These are phyloP conservation scores for Tulasnella sp. DNA, from an alignment of 768 basidiomycete species.

Conservation along the genomic window DNA sequence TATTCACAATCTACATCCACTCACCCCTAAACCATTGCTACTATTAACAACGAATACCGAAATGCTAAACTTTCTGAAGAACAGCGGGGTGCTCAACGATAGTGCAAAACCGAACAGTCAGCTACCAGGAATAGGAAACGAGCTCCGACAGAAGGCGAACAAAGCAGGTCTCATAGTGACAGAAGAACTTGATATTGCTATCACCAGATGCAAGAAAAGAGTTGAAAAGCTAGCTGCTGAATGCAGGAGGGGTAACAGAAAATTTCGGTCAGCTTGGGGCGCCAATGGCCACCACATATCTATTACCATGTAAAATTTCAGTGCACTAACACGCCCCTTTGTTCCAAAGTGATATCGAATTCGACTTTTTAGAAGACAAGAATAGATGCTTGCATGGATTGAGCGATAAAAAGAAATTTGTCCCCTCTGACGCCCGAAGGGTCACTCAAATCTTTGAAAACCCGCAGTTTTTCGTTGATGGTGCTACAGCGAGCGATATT, in stretches of 20 bases:
- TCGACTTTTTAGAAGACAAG: conserved; percentile 37
- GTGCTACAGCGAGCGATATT: conserved; percentile 33
- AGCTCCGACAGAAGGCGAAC: conserved; percentile 1
- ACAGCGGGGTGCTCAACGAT: too few species aligned
- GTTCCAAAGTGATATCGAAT: conserved; percentile 39
- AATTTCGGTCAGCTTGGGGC: conserved; percentile 33
- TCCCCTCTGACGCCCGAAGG: conserved; percentile 33
- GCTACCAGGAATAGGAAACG: too few species aligned
- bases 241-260: conserved; percentile 37
- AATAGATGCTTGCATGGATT: conserved; percentile 32
- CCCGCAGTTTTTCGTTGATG: conserved; percentile 38
- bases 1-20: too few species aligned
- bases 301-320: background rate
- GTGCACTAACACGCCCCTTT: background rate
- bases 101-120: too few species aligned
- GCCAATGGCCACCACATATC: background rate
- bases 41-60: too few species aligned
- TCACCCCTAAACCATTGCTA: too few species aligned
- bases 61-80: too few species aligned
- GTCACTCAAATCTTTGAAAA: conserved; percentile 41
- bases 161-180: conserved; percentile 31
- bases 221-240: conserved; percentile 35
- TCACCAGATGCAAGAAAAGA: conserved; percentile 33
- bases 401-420: conserved; percentile 16
- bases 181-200: conserved; percentile 34